Evolutionary conservation across 2,329 filamentous ascomycete species (phyloP), one percentile per base, ranked within the genome.

Genomic region (Ascochyta lentis): DNA sequence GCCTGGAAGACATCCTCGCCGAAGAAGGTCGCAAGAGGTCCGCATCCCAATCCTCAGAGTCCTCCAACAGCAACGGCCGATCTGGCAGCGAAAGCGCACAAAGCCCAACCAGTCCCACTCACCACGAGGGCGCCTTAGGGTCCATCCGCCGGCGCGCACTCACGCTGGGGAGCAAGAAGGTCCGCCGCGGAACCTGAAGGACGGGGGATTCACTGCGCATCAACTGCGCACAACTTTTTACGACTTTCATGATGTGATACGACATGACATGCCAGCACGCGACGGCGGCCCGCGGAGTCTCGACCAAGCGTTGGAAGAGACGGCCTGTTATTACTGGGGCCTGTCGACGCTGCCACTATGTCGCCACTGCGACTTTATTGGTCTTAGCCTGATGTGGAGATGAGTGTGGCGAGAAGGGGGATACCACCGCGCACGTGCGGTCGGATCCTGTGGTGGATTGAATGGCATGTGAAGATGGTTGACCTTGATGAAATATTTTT

Each of bases 1-100:
- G 69, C 12, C 64, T 77, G 19, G 72, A 77, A 33, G 73, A 77
- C 58, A 74, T 77, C 19, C 68, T 77, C 24, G 72, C 72, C 38
- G 73, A 77, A 52, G 74, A 74, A 45, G 59, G 66, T 13, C 72
- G 72, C 57, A 72, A 70, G 47, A 62, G 67, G 19, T 75, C 72
- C 16, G 64, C 65, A 41, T 74, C 72, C 16, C 62, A 71, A 24
- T 74, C 71, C 6, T 73, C 71, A 8, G 59, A 59, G 10, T 65
- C 63, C 16, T 70, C 67, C n/a, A 63, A 70, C 19, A 52, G 55
- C 16, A 61, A 64, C 12, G 54, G 42, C 15, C 60, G 58, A 15
- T 66, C 65, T n/a, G 68, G 63, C 41, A 70, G 62, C 59, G 64
- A 65, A 38, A 62, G 57, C 10, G 45, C 58, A 8, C 46, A 61